Evolutionary conservation across 108 stramenopile genomes (phyloP).

Genomic region (Cyclotella kingstonii): DNA sequence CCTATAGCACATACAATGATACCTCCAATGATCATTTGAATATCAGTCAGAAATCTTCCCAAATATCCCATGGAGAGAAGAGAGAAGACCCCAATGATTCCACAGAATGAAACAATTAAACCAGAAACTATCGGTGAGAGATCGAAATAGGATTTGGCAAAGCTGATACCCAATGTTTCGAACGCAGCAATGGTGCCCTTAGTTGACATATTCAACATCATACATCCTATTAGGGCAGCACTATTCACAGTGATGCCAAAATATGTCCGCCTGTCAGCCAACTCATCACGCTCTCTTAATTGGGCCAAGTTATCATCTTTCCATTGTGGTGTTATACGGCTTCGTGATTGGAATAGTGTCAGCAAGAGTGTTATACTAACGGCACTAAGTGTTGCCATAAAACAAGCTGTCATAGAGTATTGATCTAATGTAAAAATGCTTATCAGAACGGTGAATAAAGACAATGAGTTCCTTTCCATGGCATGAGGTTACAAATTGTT

Average conservation of each 20-base stretch:
- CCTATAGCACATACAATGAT: too few relatives aligned
- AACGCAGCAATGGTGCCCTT: constrained; percentile 88
- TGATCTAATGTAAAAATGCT: constrained; percentile 58
- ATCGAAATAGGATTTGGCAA: constrained; percentile 73
- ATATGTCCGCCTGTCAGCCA: constrained; percentile 52
- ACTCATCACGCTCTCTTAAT: constrained; percentile 53
- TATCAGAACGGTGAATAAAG: neutral
- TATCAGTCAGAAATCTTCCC: too few relatives aligned
- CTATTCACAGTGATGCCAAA: constrained; percentile 66
- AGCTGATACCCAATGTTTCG: constrained; percentile 88
- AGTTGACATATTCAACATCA: constrained; percentile 86
- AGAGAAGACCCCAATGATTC: too few relatives aligned
- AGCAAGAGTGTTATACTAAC: constrained; percentile 49
- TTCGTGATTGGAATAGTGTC: constrained; percentile 64
- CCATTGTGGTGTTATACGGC: constrained; percentile 34
- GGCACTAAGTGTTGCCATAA: constrained; percentile 55
- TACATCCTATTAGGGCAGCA: constrained; percentile 71
- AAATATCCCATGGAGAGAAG: too few relatives aligned
- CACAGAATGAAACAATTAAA: too few relatives aligned
- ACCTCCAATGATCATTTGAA: too few relatives aligned
- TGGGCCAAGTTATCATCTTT: constrained; percentile 52
- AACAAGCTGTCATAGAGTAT: constrained; percentile 81
- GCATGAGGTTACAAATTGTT: neutral
- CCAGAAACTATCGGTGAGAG: constrained; percentile 54
- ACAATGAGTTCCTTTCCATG: neutral